Percentiles rank a stretch among this genome's conserved stretches.
Evolutionary conservation across 441 rosid genomes (phyloP).

Genomic region (Aleurites moluccanus): DNA sequence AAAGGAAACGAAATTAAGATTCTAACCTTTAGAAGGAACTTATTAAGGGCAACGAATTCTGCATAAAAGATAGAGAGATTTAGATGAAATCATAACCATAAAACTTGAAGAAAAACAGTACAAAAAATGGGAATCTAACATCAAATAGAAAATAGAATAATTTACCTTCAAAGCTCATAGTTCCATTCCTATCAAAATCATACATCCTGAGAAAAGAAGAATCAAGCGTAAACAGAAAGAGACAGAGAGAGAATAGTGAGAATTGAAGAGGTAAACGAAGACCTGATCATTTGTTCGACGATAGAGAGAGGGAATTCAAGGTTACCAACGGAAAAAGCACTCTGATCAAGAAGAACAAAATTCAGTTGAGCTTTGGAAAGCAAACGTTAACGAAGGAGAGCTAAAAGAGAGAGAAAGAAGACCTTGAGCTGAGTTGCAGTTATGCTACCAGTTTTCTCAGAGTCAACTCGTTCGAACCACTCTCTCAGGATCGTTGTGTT

Average conservation of each 20-base stretch:
- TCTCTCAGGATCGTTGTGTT: conserved; percentile 46
- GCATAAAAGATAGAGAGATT: conserved; percentile 17
- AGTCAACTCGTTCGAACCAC: conserved; percentile 73
- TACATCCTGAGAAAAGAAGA: conserved; percentile 48
- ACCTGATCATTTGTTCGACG: conserved; percentile 80
- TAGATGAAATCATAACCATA: neutral
- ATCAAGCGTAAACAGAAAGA: neutral
- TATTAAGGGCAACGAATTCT: conserved; percentile 71
- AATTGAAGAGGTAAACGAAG: neutral
- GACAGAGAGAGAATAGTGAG: neutral
- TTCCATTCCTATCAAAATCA: conserved; percentile 68
- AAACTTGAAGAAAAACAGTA: neutral
- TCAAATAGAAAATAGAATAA: neutral
- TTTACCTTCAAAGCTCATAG: conserved; percentile 64
- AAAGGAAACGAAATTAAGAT: neutral
- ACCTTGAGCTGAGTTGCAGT: conserved; percentile 70
- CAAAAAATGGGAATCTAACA: neutral
- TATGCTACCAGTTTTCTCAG: conserved; percentile 54
- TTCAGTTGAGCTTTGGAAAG: neutral
- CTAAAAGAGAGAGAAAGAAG: neutral
- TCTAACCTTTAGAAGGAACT: conserved; percentile 61
- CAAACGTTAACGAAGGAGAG: neutral
- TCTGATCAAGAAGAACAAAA: conserved; percentile 28
- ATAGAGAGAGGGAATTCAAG: conserved; percentile 55
- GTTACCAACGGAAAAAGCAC: conserved; percentile 59